Percentiles rank a stretch among this genome's conserved stretches.
phyloP scores from a whole-genome alignment of 805 yeast genomes.

The Priceomyces medius region DNA sequence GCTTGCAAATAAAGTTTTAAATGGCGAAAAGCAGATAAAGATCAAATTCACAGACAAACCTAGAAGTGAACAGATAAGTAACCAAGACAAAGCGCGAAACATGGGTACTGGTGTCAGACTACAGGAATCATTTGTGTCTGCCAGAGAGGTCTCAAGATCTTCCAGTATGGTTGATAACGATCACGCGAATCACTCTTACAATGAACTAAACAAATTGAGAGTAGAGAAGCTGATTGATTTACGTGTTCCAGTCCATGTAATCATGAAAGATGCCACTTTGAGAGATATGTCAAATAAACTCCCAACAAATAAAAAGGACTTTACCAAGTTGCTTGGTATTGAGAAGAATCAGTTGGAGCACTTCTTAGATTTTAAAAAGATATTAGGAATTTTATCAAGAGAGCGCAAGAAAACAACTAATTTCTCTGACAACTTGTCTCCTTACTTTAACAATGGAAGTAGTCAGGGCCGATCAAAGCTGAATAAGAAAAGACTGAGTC shows the following conservation, averaged over 20 bases:
- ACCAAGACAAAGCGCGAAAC: background rate
- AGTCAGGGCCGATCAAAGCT: background rate
- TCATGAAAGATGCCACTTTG: slow-evolving; percentile 34
- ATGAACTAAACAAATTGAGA: slow-evolving; percentile 42
- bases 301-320: slow-evolving; percentile 52
- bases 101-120: slow-evolving; percentile 14
- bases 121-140: slow-evolving; percentile 19
- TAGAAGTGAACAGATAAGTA: background rate
- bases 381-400: slow-evolving; percentile 30
- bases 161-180: slow-evolving; percentile 14
- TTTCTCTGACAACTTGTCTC: background rate
- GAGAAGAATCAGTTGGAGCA: slow-evolving; percentile 27
- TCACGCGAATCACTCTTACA: slow-evolving; percentile 27
- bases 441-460: slow-evolving; percentile 2
- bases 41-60: slow-evolving; percentile 46
- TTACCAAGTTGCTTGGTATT: slow-evolving; percentile 37
- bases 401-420: slow-evolving; percentile 26
- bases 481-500: background rate
- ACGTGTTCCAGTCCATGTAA: slow-evolving; percentile 26
- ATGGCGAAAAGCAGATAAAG: slow-evolving; percentile 43
- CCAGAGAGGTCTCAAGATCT: slow-evolving; percentile 15
- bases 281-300: slow-evolving; percentile 55
- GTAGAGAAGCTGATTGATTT: slow-evolving; percentile 41
- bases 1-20: slow-evolving; percentile 49
- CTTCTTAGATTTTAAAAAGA: slow-evolving; percentile 40